Percentiles rank a stretch among this genome's conserved stretches.
Conservation (phyloP, 2,329 filamentous ascomycete species). For the Graphilbum fragrans region DNA sequence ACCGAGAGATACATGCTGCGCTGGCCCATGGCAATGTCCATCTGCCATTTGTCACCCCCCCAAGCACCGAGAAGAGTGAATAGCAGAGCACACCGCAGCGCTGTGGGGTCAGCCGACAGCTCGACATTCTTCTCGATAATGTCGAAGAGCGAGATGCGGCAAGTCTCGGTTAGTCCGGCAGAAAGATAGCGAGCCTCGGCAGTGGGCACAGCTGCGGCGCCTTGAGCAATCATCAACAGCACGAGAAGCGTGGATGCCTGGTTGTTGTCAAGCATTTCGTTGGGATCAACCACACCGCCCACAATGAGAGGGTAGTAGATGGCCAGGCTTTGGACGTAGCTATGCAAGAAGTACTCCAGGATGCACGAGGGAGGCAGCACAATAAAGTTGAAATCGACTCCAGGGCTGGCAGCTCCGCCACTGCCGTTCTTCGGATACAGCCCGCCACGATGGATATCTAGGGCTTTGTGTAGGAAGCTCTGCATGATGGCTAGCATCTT, state of each 20-base stretch:
- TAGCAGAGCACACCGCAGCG: slow-evolving; percentile 52
- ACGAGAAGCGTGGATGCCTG: slow-evolving; percentile 54
- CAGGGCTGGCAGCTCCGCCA: slow-evolving; percentile 23
- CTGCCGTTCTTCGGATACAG: slow-evolving; percentile 18
- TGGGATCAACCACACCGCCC: slow-evolving; percentile 49
- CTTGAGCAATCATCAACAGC: slow-evolving; percentile 61
- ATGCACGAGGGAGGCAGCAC: slow-evolving; percentile 54
- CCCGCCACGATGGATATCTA: slow-evolving; percentile 52
- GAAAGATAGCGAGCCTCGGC: slow-evolving; percentile 53
- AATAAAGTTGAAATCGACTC: slow-evolving; percentile 44
- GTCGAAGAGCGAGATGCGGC: slow-evolving; percentile 60
- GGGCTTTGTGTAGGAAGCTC: slow-evolving; percentile 56
- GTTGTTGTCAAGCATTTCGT: slow-evolving; percentile 55
- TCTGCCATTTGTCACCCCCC: slow-evolving; percentile 68
- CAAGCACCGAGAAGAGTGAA: slow-evolving; percentile 58
- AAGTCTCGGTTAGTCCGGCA: slow-evolving; percentile 56
- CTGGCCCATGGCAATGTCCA: slow-evolving; percentile 66
- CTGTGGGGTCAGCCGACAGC: slow-evolving; percentile 51
- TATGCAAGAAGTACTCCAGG: slow-evolving; percentile 54
- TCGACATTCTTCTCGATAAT: slow-evolving; percentile 61
- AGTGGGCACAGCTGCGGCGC: slow-evolving; percentile 53
- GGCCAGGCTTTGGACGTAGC: slow-evolving; percentile 53
- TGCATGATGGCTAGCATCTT: slow-evolving; percentile 62
- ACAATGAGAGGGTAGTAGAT: slow-evolving; percentile 54
- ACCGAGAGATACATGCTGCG: slow-evolving; percentile 59